Percentiles rank a stretch among this genome's conserved stretches.
Conservation (phyloP, 129 eudicot genomes). For the Artemisia argyi region DNA sequence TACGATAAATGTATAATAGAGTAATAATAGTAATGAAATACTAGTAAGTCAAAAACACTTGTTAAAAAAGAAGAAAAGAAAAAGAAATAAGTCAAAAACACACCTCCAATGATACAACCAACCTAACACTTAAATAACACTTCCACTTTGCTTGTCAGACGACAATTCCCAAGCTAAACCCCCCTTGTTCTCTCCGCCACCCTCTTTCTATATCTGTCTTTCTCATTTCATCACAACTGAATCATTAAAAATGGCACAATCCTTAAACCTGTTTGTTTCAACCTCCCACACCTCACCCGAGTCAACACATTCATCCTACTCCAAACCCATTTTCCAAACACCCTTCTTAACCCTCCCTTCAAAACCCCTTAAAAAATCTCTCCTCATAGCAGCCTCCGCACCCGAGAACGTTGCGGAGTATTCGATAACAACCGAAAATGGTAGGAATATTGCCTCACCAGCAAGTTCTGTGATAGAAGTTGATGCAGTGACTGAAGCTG, state of each 20-base stretch:
- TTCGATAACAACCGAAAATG: neutral
- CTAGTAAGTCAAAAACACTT: too few relatives aligned
- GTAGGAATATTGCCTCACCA: neutral
- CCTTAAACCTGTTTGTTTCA: conserved; percentile 53
- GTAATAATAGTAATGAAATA: too few relatives aligned
- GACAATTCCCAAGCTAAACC: conserved; percentile 37
- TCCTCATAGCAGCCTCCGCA: conserved; percentile 26
- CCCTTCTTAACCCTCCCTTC: conserved; percentile 21
- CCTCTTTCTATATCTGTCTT: conserved; percentile 2
- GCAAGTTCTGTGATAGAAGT: conserved; percentile 62
- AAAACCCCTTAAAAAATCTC: neutral
- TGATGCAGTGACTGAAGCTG: conserved; percentile 82
- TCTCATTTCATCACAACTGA: neutral
- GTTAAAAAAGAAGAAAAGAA: too few relatives aligned
- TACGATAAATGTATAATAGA: too few relatives aligned
- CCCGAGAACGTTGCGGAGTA: conserved; percentile 31
- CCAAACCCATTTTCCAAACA: conserved; percentile 31
- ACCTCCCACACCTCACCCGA: conserved; percentile 35
- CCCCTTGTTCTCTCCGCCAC: conserved; percentile 45
- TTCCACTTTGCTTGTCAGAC: conserved; percentile 6
- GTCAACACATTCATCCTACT: conserved; percentile 22
- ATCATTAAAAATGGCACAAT: conserved; percentile 48
- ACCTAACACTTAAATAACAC: too few relatives aligned
- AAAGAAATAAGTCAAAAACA: too few relatives aligned
- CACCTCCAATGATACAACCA: too few relatives aligned